phyloP scores from a whole-genome alignment of 345 rosid species.

The Lagerstroemia speciosa region DNA sequence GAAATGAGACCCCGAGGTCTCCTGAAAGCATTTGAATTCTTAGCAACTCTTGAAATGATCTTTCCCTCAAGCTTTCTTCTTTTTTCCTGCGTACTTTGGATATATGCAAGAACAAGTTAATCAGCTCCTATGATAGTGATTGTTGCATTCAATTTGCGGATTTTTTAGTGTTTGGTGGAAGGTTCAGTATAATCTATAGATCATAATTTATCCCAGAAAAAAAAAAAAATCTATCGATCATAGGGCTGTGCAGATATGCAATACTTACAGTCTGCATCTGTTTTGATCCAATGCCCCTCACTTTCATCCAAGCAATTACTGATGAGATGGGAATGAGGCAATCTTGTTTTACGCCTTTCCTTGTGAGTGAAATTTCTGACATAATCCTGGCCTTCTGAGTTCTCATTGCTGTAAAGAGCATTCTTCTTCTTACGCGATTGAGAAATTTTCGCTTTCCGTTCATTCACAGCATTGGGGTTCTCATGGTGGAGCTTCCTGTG shows the following conservation, averaged over 20 bases:
- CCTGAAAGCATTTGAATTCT: neutral
- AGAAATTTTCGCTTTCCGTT: constrained; percentile 7
- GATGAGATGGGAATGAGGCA: constrained; percentile 22
- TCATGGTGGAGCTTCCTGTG: constrained; percentile 75
- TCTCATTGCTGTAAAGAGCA: constrained; percentile 9
- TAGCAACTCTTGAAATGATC: too few species aligned
- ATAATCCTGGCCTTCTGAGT: constrained; percentile 19
- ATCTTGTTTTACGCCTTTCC: constrained; percentile 24
- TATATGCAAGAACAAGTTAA: neutral
- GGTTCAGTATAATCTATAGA: neutral
- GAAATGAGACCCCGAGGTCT: neutral
- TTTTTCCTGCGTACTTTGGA: neutral
- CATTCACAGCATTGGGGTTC: constrained; percentile 27
- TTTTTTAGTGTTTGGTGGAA: neutral
- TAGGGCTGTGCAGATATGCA: neutral
- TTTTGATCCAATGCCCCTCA: constrained; percentile 80
- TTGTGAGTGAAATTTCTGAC: constrained; percentile 19
- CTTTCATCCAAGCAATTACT: constrained; percentile 28
- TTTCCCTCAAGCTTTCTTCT: too few species aligned
- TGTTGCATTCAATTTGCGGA: neutral
- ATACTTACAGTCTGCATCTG: constrained; percentile 89
- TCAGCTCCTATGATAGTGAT: neutral
- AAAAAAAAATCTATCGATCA: too few species aligned
- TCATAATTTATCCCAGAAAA: too few species aligned
- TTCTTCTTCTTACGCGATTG: constrained; percentile 8